phyloP scores from a whole-genome alignment of 2,329 filamentous ascomycete species.

The Clarireedia sp. region DNA sequence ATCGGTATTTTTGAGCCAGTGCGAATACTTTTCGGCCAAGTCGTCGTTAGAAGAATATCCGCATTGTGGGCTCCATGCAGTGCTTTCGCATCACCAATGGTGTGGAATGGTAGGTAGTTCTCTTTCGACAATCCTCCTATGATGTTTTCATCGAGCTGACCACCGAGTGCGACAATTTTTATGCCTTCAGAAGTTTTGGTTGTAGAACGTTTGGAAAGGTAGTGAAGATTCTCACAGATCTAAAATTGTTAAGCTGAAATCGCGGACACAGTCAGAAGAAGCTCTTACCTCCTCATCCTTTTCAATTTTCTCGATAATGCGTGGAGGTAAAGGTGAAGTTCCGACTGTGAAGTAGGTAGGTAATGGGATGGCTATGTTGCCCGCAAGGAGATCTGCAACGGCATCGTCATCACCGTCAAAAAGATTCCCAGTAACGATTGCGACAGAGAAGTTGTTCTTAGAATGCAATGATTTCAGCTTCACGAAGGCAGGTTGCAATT shows the following conservation, averaged over 20 bases:
- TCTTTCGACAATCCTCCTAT: conserved; percentile 58
- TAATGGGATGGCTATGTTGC: conserved; percentile 66
- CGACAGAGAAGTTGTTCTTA: conserved; percentile 84
- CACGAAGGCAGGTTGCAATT: conserved; percentile 64
- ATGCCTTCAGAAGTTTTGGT: conserved; percentile 87
- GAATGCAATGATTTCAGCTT: conserved; percentile 74
- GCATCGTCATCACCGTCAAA: conserved; percentile 59
- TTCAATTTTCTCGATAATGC: conserved; percentile 66
- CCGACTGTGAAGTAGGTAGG: conserved; percentile 89
- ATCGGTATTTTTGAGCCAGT: conserved; percentile 57
- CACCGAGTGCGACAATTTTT: conserved; percentile 79
- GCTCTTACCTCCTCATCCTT: conserved; percentile 51
- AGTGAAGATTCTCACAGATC: conserved; percentile 77
- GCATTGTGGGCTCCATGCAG: conserved; percentile 69
- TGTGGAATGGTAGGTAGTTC: conserved; percentile 71
- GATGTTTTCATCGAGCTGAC: conserved; percentile 55
- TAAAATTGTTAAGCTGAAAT: conserved; percentile 24
- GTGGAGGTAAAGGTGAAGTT: conserved; percentile 59
- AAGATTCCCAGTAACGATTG: conserved; percentile 75
- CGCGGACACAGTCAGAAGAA: not conserved
- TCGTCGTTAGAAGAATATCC: conserved; percentile 79
- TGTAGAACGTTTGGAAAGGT: conserved; percentile 76
- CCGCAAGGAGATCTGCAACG: conserved; percentile 59
- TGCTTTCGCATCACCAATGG: conserved; percentile 64
- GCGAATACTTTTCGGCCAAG: conserved; percentile 74